A percentile compares a stretch with the other conserved stretches of the same genome.
These are phyloP conservation scores for Suhomyces vadensis DNA, from an alignment of 805 yeast species.

Conservation along the genomic window DNA sequence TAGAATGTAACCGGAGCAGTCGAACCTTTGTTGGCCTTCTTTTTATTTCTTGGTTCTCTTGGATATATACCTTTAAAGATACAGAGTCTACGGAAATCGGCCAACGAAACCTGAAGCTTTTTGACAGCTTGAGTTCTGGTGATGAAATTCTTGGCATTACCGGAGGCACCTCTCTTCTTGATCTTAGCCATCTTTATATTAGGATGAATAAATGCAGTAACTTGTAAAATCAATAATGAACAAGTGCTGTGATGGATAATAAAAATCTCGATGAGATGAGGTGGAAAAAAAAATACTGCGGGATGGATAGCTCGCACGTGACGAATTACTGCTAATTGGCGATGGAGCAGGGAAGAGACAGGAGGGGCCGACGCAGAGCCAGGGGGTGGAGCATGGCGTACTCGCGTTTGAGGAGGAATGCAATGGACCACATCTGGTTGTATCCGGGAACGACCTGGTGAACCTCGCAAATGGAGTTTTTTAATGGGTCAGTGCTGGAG, in stretches of 20 bases:
- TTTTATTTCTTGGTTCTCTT: constrained; percentile 92
- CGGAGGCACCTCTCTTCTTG: constrained; percentile 80
- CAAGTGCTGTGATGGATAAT: too few species aligned
- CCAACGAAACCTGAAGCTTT: constrained; percentile 87
- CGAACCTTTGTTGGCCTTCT: constrained; percentile 97
- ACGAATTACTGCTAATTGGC: background rate
- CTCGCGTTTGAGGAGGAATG: constrained; percentile 16
- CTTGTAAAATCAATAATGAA: background rate
- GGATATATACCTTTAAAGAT: constrained; percentile 98
- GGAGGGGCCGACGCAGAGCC: too few species aligned
- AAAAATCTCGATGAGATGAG: constrained; percentile 13
- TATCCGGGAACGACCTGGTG: constrained; percentile 22
- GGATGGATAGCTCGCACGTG: background rate
- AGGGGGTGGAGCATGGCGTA: too few species aligned
- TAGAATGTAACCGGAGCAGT: constrained; percentile 95
- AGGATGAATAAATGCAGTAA: constrained; percentile 14
- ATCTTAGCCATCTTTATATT: constrained; percentile 54
- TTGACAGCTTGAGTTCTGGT: constrained; percentile 94
- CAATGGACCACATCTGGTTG: constrained; percentile 32
- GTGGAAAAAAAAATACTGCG: constrained; percentile 6
- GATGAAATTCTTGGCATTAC: constrained; percentile 89
- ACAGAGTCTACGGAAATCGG: constrained; percentile 95
- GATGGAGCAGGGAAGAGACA: background rate
- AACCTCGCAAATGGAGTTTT: constrained; percentile 10
- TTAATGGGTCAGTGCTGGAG: too few species aligned